Evolutionary conservation across 2,329 filamentous ascomycete genomes (phyloP).

Genomic region (Lithohypha guttulata): DNA sequence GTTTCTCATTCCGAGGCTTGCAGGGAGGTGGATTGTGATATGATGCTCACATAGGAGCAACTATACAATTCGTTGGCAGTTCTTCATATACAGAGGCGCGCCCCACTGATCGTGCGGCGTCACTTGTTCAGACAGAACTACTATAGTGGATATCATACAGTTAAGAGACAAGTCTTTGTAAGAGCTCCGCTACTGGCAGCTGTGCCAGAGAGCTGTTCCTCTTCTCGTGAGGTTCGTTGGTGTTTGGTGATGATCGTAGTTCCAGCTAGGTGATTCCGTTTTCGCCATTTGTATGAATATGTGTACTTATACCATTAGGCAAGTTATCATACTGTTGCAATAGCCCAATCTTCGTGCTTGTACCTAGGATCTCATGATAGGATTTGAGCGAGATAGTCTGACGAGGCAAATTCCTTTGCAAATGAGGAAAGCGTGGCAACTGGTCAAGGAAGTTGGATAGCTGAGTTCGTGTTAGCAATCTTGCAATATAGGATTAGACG

Average conservation of each 20-base stretch:
- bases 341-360: not conserved
- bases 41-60: too few relatives aligned
- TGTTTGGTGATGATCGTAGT: not conserved
- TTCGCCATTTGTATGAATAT: constrained; percentile 5
- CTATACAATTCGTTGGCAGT: too few relatives aligned
- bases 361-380: constrained; percentile 9
- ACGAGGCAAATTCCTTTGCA: constrained; percentile 20
- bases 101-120: too few relatives aligned
- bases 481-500: constrained; percentile 15
- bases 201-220: not conserved
- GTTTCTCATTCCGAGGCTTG: too few relatives aligned
- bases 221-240: not conserved
- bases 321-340: constrained; percentile 1
- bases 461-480: constrained; percentile 23
- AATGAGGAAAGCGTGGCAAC: constrained; percentile 38
- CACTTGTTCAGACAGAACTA: too few relatives aligned
- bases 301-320: not conserved
- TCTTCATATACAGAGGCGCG: too few relatives aligned
- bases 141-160: too few relatives aligned
- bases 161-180: not conserved
- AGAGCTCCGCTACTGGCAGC: not conserved
- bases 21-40: too few relatives aligned
- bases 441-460: constrained; percentile 41
- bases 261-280: constrained; percentile 5
- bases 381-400: constrained; percentile 16